Base-by-base conservation (phyloP, 139 green algal genomes). In the Coccomyxa sp. region DNA sequence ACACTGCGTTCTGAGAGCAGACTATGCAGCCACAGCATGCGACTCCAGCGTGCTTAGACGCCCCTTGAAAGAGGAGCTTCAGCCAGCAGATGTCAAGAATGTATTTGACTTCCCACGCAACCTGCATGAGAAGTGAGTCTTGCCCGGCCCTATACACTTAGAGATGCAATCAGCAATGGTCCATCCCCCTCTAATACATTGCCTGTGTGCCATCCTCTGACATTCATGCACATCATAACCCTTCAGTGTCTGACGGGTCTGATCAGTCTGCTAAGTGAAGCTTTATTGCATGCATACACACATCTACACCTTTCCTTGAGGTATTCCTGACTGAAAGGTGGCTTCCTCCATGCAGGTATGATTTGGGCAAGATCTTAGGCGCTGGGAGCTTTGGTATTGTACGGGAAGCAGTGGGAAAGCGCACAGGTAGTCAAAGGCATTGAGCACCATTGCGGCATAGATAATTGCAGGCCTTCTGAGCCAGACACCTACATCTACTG, bases 301-400 rank as follows among this genome's bases (percentile, higher is more conserved):
- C n/a, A 27, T 36, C 27, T 24, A 8, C 33, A n/a, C 18, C 58
- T 71, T 71, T n/a, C 18, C 22, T 36, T 8, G 27, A n/a, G 8
- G 33, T 33, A 31, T 16, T 24, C 16, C 33, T n/a, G 8, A 10
- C 58, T 16, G 27, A n/a, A 8, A 36, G n/a, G 22, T 24, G n/a
- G 58, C 27, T 35, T 36, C 33, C 18, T 10, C 22, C n/a, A 50
- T 41, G 37, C 70, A 89, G 82, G 73, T 97, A 95, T 78, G 78
- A 81, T 33, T 55, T 97, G 34, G 92, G 91, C 0, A 83, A 92
- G 12, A 84, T 96, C 31, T 89, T 98, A 36, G 94, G 94, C 0
- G 91, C 93, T 7, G 94, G 94, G 55, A 92, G 83, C 85, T 98
- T 97, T 88, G 94, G 94, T 7, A 87, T 97, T 7, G 94, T 98